A percentile compares a stretch with the other conserved stretches of the same genome.
These are phyloP conservation scores for Stereocaulon alpinum DNA, from an alignment of 495 filamentous ascomycete genomes.

Conservation along the genomic window DNA sequence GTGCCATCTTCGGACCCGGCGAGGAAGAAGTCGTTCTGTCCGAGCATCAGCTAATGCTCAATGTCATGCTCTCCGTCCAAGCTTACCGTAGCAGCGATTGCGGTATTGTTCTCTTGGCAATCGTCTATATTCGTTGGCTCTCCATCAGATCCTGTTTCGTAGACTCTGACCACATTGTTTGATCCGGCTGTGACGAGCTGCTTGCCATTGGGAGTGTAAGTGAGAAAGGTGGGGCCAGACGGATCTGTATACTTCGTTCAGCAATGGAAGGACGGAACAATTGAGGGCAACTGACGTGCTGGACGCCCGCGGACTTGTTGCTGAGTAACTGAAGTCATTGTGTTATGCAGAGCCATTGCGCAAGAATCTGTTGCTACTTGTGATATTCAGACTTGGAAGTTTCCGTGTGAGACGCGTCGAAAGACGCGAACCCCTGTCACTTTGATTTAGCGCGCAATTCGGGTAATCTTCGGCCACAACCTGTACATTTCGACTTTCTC, in stretches of 20 bases:
- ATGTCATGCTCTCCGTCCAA: not conserved
- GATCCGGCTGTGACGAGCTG: conserved; percentile 75
- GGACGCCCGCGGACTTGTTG: conserved; percentile 32
- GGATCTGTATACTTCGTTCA: conserved; percentile 39
- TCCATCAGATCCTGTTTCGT: conserved; percentile 78
- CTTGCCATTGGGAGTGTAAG: conserved; percentile 60
- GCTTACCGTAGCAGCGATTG: conserved; percentile 61
- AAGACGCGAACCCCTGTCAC: not conserved
- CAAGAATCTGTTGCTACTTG: not conserved
- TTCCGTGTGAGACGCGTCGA: conserved; percentile 1
- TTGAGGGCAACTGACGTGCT: conserved; percentile 34
- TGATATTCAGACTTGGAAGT: too few species aligned
- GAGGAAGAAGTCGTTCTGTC: conserved; percentile 72
- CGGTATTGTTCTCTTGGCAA: conserved; percentile 67
- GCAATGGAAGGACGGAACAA: not conserved
- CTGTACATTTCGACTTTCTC: too few species aligned
- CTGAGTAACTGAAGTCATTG: conserved; percentile 26
- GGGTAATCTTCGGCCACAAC: not conserved
- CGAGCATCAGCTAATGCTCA: not conserved
- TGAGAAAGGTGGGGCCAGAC: conserved; percentile 53
- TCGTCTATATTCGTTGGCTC: conserved; percentile 88
- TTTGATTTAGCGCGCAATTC: not conserved
- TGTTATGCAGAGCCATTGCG: not conserved
- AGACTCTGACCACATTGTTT: conserved; percentile 83
- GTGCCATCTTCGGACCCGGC: conserved; percentile 87